Base-by-base conservation (phyloP, 805 yeast genomes). In the Naumovozyma castellii region DNA sequence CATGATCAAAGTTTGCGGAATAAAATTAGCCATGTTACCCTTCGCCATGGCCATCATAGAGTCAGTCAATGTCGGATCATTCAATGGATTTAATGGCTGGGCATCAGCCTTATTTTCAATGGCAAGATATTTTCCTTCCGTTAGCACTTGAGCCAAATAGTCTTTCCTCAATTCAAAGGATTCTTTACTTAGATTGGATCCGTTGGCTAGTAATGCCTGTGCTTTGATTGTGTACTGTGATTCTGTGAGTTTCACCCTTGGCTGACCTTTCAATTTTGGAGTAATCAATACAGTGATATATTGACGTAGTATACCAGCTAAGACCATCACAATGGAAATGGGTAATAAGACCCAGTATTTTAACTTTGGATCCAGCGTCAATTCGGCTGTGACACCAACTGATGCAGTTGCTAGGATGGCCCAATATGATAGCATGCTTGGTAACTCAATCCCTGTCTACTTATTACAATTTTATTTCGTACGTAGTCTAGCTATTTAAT, bases 1-100 rank as follows among this genome's bases (percentile, higher is more conserved):
- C 96, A 92, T 88, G 47, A 88, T 82, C 31, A 88, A 60, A 0
- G 96, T 85, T 64, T 92, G 97, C 2, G 97, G 97, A 15, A 87
- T 74, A 57, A 80, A 84, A 61, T 78, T 84, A 55, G 88, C 80
- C 47, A 86, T 65, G 56, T 86, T 88, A 6, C 81, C 80, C 56
- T 86, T 86, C 43, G 87, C 73, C 80, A 84, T 79, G 36, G 71
- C 72, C 68, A 80, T 69, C 70, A 92, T 65, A 17, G 79, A 75
- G 41, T 87, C 95, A 44, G 80, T 71, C 19, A 80, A 69, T 36
- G 69, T 67, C 3, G 94, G 80, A 51, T 85, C 95, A 2, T 76
- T 61, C 35, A 86, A 69, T 15, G 90, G 85, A 46, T 81, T 80
- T 13, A n/a, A n/a, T 13, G 67, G 59, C 1, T 73, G 67, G 20